Evolutionary conservation across 2,329 filamentous ascomycete species (phyloP), one percentile per base, ranked within the genome.

Genomic region (Kalmusia sp.): DNA sequence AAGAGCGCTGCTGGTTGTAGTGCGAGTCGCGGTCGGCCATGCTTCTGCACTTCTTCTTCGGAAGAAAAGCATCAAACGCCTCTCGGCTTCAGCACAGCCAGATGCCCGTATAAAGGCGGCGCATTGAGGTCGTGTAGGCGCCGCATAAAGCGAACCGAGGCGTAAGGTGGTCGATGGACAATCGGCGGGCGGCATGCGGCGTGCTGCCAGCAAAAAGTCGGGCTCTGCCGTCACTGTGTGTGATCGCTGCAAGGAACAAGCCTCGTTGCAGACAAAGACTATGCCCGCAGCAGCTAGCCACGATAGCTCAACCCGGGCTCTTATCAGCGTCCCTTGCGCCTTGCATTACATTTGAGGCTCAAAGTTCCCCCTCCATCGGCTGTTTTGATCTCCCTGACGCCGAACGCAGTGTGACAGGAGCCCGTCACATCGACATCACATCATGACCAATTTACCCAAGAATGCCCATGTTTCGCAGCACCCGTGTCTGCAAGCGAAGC

Each of bases 401-500:
- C 15, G 12, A 7, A 30, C 21, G 34, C 49, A 40, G 41, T 55
- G 49, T 55, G 54, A 52, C 39, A 43, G 19, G 39, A 43, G 25
- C 39, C 30, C 43, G 8, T 34, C 52, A 28, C 33, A 19, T 11
- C 22, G 51, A 22, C 58, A 56, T 48, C 33, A 35, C 43, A 55
- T 58, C 28, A 76, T 75, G 70, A 57, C 73, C 2, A 52, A 69
- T 49, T 73, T 84, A 27, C 82, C 83, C 15, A 58, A 74, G 44
- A 87, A 86, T 68, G 79, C 85, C 30, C 91, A 95, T 77, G 79
- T 96, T 71, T 96, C 92, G 33, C 80, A 80, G 14, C 93, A 98
- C 75, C 93, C 93, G 30, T 96, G 91, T 76, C 82, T 97, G 35
- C 82, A 84, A 65, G 91, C 90, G 64, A 98, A 98, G 81, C 86